Percentiles rank a stretch among this genome's conserved stretches.
Conservation (phyloP, 2,329 filamentous ascomycete species). For the Colletotrichum tofieldiae region DNA sequence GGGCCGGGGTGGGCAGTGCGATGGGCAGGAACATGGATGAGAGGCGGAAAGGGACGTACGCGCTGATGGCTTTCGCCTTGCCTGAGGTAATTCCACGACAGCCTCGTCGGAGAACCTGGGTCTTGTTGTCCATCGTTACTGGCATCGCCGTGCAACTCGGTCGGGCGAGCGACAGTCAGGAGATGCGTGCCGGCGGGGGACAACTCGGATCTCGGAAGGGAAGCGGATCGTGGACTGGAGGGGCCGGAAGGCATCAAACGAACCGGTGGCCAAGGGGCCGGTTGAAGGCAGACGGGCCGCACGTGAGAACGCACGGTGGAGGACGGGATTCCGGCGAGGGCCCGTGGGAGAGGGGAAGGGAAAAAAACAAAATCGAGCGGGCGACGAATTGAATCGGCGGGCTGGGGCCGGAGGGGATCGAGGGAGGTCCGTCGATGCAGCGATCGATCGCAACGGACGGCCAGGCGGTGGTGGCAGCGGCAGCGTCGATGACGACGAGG, state of each 20-base stretch:
- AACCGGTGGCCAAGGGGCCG: conserved; percentile 29
- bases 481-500: background rate
- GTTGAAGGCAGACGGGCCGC: conserved; percentile 12
- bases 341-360: background rate
- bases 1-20: background rate
- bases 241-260: conserved; percentile 42
- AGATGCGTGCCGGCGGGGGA: conserved; percentile 1
- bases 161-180: background rate
- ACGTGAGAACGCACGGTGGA: conserved; percentile 24
- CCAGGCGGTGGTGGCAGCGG: background rate
- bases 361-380: background rate
- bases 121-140: conserved; percentile 26
- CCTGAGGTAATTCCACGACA: conserved; percentile 36
- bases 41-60: conserved; percentile 13
- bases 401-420: conserved; percentile 4
- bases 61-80: conserved; percentile 39
- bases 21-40: background rate
- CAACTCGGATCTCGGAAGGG: conserved; percentile 26
- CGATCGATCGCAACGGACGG: background rate
- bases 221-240: conserved; percentile 37
- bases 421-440: background rate
- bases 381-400: background rate
- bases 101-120: background rate
- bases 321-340: background rate
- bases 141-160: background rate